Conservation (phyloP, 139 green algal genomes). For the Ulvella scutata region DNA sequence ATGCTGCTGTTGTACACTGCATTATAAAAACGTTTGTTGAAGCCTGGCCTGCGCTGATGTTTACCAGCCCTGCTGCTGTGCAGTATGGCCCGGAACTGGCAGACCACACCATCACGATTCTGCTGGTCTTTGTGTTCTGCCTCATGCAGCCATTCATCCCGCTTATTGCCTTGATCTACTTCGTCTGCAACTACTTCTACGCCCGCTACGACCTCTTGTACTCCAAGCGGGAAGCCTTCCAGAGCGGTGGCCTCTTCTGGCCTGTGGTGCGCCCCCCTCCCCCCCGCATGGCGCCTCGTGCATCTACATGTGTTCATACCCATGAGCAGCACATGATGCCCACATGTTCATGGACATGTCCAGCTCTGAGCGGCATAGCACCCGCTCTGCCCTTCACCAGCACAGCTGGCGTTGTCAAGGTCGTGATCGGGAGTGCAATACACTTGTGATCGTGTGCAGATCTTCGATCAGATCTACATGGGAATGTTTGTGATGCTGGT, state of each 20-base stretch:
- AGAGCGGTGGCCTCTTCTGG: not conserved
- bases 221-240: not conserved
- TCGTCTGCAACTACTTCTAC: conserved; percentile 1
- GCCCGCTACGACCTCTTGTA: not conserved
- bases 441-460: not conserved
- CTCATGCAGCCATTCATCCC: not conserved
- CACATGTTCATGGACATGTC: too few relatives aligned
- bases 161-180: not conserved
- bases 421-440: too few relatives aligned
- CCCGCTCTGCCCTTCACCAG: too few relatives aligned
- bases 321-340: too few relatives aligned
- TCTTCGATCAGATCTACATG: not conserved
- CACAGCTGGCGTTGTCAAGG: too few relatives aligned
- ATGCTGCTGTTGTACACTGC: too few relatives aligned
- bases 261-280: not conserved
- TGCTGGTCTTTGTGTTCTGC: not conserved
- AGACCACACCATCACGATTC: not conserved
- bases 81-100: not conserved
- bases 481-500: not conserved
- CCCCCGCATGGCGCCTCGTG: not conserved
- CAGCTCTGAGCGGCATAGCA: too few relatives aligned
- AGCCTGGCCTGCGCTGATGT: too few relatives aligned
- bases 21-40: too few relatives aligned
- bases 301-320: too few relatives aligned
- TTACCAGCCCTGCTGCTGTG: too few relatives aligned